Base-by-base conservation (phyloP, 345 rosid species). In the Acer saccharum region DNA sequence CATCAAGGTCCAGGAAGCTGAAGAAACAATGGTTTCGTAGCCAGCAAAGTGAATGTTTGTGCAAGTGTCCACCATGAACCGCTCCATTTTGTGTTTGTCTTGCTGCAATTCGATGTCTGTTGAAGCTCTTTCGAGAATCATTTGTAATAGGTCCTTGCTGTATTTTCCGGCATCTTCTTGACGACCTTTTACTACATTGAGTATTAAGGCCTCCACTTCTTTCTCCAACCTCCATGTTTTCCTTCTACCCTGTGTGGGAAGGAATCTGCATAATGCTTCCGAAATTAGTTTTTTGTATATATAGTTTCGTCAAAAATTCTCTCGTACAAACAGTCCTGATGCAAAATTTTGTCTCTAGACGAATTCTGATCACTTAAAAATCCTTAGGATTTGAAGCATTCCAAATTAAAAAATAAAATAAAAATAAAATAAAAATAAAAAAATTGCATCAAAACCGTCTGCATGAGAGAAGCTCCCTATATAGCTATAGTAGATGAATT, bases 31-130 rank as follows among this genome's bases (percentile, higher is more conserved):
- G 10, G 83, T 75, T 66, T 79, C 86, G 3, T 81, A 66, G 60
- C 88, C 88, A 54, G 86, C 86, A 3, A 83, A 79, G 72, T 83
- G 81, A 7, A 86, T 83, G 73, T 81, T 83, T 63, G 81, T 81
- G 82, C 86, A 83, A 1, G 29, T 83, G 79, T 82, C 88, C 11
- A 80, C 78, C 1, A 85, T 2, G 57, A 76, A 78, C 1, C 79
- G 29, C 17, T 85, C 71, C 29, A 58, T 7, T 62, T 75, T 25
- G 17, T 12, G 55, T 43, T 7, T 1, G 25, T 32, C 20, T 10
- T 76, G 43, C 21, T 18, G 32, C 17, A 18, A 12, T 39, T 77
- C 18, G n/a, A 52, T 32, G 1, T 61, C 67, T 0, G 21, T 32
- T 8, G 61, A 58, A 41, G 77, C 83, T 29, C 69, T 63, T 23